Evolutionary conservation across 257 asterid species (phyloP).

Genomic region (Marsdenia floribunda): DNA sequence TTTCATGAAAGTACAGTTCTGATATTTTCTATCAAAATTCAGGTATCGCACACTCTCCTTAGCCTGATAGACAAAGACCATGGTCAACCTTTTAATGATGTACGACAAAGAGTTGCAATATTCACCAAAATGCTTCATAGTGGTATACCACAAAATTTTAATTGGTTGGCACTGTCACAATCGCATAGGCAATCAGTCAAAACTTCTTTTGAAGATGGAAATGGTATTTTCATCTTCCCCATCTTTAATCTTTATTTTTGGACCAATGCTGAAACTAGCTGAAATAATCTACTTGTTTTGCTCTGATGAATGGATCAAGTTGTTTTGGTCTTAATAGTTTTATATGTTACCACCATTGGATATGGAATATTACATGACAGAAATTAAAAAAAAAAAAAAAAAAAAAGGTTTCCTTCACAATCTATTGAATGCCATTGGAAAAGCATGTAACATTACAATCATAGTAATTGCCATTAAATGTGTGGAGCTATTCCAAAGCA

Average conservation of each 20-base stretch:
- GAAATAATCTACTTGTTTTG: background rate
- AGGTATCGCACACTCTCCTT: conserved; percentile 98
- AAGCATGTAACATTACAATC: conserved; percentile 1
- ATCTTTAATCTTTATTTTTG: background rate
- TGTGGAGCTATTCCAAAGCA: background rate
- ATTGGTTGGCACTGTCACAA: conserved; percentile 44
- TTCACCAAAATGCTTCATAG: conserved; percentile 82
- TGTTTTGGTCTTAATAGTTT: background rate
- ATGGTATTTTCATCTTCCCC: conserved; percentile 43
- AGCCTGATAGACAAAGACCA: conserved; percentile 70
- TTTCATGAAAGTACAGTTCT: conserved; percentile 18
- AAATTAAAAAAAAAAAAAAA: too few species aligned
- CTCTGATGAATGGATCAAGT: background rate
- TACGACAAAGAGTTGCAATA: conserved; percentile 61
- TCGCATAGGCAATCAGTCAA: conserved; percentile 29
- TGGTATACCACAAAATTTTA: conserved; percentile 70
- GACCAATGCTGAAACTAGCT: background rate
- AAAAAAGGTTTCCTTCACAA: background rate
- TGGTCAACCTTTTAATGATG: conserved; percentile 66
- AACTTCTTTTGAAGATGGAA: conserved; percentile 32
- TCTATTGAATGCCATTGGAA: background rate
- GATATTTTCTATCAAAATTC: conserved; percentile 31
- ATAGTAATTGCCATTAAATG: background rate
- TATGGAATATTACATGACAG: background rate
- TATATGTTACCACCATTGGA: background rate